A percentile compares a stretch with the other conserved stretches of the same genome.
Evolutionary conservation across 148 eudicot genomes (phyloP).

Genomic region (Spergularia marina): DNA sequence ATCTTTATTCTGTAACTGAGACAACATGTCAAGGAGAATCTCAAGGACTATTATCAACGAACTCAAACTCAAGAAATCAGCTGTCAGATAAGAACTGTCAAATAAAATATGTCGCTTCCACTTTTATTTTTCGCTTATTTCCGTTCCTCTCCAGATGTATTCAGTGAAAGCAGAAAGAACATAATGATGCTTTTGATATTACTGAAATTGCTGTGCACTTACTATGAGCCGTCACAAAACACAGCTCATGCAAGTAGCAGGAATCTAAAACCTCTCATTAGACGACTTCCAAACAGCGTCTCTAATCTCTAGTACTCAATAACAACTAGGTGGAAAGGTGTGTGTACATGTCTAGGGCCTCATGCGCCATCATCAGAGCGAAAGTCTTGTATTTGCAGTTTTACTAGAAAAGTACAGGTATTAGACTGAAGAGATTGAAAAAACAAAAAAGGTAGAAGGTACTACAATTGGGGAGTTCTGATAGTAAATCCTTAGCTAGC

Average conservation of each 20-base stretch:
- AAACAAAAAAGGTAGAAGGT: too few species aligned
- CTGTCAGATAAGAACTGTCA: not conserved
- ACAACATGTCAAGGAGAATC: slow-evolving; percentile 21
- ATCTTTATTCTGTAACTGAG: slow-evolving; percentile 88
- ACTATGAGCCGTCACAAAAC: too few species aligned
- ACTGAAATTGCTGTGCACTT: not conserved
- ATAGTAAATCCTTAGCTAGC: too few species aligned
- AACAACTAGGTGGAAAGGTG: too few species aligned
- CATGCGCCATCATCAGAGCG: too few species aligned
- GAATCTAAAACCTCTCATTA: not conserved
- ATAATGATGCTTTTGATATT: not conserved
- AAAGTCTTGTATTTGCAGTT: too few species aligned
- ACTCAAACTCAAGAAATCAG: not conserved
- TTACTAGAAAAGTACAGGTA: too few species aligned
- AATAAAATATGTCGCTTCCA: not conserved
- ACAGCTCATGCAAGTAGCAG: not conserved
- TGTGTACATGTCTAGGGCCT: too few species aligned
- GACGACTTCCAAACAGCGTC: not conserved
- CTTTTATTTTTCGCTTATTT: not conserved
- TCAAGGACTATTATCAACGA: not conserved
- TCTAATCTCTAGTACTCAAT: too few species aligned
- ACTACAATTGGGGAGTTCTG: too few species aligned
- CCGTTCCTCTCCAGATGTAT: not conserved
- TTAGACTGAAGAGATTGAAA: too few species aligned
- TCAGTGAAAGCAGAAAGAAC: not conserved